A percentile compares a stretch with the other conserved stretches of the same genome.
Evolutionary conservation across 257 asterid species (phyloP).

Genomic region (Eustoma russellianum): DNA sequence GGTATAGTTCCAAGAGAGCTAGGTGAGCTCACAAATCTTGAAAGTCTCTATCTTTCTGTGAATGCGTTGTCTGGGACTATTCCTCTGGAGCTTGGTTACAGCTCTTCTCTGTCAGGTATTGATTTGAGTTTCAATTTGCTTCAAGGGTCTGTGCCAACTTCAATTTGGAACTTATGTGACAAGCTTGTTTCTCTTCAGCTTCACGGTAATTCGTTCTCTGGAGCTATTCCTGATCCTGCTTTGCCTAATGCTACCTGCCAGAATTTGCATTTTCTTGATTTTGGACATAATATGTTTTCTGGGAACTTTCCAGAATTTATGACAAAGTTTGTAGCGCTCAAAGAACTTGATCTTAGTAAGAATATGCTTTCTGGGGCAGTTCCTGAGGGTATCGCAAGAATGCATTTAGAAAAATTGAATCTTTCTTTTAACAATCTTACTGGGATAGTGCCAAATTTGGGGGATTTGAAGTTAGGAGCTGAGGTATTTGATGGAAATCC

Average conservation of each 20-base stretch:
- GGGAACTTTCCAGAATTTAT: slow-evolving; percentile 72
- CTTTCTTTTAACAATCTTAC: slow-evolving; percentile 86
- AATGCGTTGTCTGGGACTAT: slow-evolving; percentile 62
- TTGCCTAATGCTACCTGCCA: slow-evolving; percentile 66
- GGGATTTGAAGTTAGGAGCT: slow-evolving; percentile 52
- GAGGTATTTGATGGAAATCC: slow-evolving; percentile 86
- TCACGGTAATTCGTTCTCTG: slow-evolving; percentile 76
- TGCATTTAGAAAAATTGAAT: slow-evolving; percentile 65
- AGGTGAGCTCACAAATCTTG: slow-evolving; percentile 55
- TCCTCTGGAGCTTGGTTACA: slow-evolving; percentile 91
- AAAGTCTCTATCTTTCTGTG: slow-evolving; percentile 60
- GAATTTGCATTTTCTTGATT: slow-evolving; percentile 60
- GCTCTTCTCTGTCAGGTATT: slow-evolving; percentile 59
- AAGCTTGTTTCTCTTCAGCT: slow-evolving; percentile 55
- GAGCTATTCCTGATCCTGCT: slow-evolving; percentile 69
- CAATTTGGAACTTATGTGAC: slow-evolving; percentile 90
- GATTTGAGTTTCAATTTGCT: slow-evolving; percentile 74
- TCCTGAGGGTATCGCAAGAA: slow-evolving; percentile 41
- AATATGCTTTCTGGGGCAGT: slow-evolving; percentile 58
- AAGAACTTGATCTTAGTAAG: slow-evolving; percentile 65
- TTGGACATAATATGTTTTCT: slow-evolving; percentile 59
- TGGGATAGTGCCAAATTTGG: slow-evolving; percentile 76
- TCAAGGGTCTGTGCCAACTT: slow-evolving; percentile 61
- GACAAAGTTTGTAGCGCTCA: slow-evolving; percentile 41
- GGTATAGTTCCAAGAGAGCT: slow-evolving; percentile 79